Conservation (phyloP, 768 basidiomycete species). For the Leccinum obscurum region DNA sequence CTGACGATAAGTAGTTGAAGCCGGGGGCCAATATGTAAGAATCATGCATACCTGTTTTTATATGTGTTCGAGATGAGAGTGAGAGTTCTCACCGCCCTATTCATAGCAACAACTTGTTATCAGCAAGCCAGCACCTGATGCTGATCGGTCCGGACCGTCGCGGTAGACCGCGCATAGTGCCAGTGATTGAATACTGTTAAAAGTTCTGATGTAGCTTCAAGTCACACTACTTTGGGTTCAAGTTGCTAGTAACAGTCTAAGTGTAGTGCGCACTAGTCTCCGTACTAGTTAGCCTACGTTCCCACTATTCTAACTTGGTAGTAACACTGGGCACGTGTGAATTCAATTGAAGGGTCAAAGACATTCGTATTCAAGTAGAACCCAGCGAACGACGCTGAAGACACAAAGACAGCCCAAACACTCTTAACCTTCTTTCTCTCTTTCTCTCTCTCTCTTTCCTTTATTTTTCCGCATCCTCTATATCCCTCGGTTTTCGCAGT, state of each 20-base stretch:
- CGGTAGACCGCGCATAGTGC: not conserved
- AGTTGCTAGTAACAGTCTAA: too few species aligned
- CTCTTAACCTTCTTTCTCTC: not conserved
- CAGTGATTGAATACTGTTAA: too few species aligned
- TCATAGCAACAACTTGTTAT: slow-evolving; percentile 7
- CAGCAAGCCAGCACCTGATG: slow-evolving; percentile 3
- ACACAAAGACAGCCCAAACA: not conserved
- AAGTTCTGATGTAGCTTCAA: too few species aligned
- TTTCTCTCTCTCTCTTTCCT: not conserved
- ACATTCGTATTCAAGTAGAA: too few species aligned
- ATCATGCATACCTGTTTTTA: not conserved
- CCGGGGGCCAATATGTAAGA: not conserved
- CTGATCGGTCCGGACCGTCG: not conserved
- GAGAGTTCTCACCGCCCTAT: slow-evolving; percentile 21
- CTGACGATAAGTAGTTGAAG: not conserved
- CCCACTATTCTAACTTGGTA: too few species aligned
- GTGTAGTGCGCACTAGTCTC: too few species aligned
- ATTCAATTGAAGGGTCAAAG: not conserved
- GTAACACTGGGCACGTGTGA: slow-evolving; percentile 17
- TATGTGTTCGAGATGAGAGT: not conserved
- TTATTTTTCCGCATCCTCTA: not conserved
- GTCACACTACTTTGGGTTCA: too few species aligned
- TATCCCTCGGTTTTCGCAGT: not conserved
- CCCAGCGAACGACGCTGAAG: not conserved
- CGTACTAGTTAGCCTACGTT: too few species aligned